Conservation (phyloP, 495 filamentous ascomycete genomes). For the Penicillium cinerascens region DNA sequence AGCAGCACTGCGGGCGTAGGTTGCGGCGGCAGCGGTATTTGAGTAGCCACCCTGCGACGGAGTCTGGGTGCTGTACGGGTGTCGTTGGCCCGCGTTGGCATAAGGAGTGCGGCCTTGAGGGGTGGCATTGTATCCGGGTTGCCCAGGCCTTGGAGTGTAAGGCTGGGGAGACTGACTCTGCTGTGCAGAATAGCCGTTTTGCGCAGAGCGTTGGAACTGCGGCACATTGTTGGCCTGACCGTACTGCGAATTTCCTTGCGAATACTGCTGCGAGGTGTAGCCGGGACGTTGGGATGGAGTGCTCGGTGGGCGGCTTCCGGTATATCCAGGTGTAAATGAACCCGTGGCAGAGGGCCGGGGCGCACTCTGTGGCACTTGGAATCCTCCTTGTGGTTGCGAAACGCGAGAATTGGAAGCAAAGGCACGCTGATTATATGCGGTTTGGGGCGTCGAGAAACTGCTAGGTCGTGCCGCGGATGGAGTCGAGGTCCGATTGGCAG, state of each 20-base stretch:
- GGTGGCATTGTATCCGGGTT: slow-evolving; percentile 34
- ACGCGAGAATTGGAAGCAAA: slow-evolving; percentile 31
- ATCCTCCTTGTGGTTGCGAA: slow-evolving; percentile 30
- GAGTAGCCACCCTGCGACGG: slow-evolving; percentile 36
- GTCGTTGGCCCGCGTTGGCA: slow-evolving; percentile 27
- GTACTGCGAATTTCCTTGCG: slow-evolving; percentile 37
- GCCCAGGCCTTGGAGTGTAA: slow-evolving; percentile 40
- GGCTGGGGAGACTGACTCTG: slow-evolving; percentile 33
- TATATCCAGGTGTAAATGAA: slow-evolving; percentile 35
- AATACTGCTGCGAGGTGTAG: slow-evolving; percentile 34
- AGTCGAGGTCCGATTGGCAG: slow-evolving; percentile 32
- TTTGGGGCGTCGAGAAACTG: slow-evolving; percentile 28
- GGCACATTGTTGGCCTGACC: slow-evolving; percentile 33
- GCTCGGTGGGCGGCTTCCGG: slow-evolving; percentile 36
- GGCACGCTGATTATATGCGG: slow-evolving; percentile 35
- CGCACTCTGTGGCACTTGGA: slow-evolving; percentile 39
- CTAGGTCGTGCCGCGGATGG: slow-evolving; percentile 26
- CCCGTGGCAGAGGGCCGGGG: slow-evolving; percentile 37
- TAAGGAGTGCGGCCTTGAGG: slow-evolving; percentile 31
- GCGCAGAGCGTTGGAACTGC: slow-evolving; percentile 38
- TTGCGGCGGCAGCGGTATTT: slow-evolving; percentile 39
- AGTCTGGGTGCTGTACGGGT: slow-evolving; percentile 14
- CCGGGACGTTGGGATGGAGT: slow-evolving; percentile 43
- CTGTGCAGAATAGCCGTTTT: slow-evolving; percentile 38
- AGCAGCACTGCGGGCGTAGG: slow-evolving; percentile 41